These are phyloP conservation scores for Aspergillus sp. DNA, from an alignment of 2,329 filamentous ascomycete genomes.

Conservation along the genomic window DNA sequence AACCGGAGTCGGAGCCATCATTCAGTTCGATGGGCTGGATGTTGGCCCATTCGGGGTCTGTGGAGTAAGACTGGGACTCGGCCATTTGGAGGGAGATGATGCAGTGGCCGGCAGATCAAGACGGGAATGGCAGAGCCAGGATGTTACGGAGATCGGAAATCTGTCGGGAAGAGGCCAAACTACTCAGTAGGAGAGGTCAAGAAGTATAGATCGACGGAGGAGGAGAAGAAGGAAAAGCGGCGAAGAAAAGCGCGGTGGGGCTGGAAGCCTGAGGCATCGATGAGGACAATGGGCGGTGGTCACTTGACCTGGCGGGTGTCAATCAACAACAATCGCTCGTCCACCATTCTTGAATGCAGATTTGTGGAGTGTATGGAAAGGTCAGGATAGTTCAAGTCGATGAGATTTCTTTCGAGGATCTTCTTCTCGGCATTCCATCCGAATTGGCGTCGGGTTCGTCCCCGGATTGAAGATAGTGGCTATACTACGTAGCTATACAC, in stretches of 20 bases:
- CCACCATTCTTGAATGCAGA: background rate
- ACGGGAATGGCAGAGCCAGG: background rate
- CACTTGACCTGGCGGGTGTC: background rate
- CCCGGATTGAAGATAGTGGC: too few species aligned
- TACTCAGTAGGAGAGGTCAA: background rate
- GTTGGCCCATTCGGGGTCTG: constrained; percentile 79
- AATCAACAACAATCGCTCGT: background rate
- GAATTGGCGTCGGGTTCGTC: too few species aligned
- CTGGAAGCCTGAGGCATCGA: background rate
- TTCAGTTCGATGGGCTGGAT: constrained; percentile 78
- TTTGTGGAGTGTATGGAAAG: too few species aligned
- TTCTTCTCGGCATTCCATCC: too few species aligned
- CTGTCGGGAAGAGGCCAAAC: background rate
- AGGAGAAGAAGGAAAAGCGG: background rate
- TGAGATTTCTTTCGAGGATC: too few species aligned
- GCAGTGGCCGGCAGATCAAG: background rate
- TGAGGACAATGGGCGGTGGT: background rate
- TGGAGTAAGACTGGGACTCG: constrained; percentile 49
- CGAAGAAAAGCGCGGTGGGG: background rate
- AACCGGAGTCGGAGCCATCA: constrained; percentile 61
- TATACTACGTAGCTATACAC: too few species aligned
- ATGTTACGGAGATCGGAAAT: background rate
- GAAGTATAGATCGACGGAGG: background rate
- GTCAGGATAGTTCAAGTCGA: too few species aligned
- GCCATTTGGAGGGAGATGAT: background rate